Conservation (phyloP, 352 stramenopile species). For the Globisporangium echinulatum region DNA sequence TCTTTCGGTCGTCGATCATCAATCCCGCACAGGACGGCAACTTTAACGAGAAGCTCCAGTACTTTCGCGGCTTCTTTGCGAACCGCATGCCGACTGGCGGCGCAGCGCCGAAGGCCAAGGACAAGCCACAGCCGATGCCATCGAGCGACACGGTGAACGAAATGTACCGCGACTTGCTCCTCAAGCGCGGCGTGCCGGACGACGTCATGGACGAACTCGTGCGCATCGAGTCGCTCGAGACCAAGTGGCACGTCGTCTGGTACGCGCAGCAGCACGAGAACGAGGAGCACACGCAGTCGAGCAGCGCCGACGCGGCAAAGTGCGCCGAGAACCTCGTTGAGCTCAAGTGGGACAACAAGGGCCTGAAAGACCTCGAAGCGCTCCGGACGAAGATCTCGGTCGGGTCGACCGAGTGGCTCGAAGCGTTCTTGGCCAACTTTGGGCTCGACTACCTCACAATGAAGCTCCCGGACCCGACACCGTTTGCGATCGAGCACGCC, state of each 20-base stretch:
- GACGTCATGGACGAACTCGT: slow-evolving; percentile 83
- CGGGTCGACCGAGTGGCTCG: slow-evolving; percentile 69
- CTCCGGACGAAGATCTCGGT: slow-evolving; percentile 67
- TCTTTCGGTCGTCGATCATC: slow-evolving; percentile 67
- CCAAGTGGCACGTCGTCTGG: slow-evolving; percentile 85
- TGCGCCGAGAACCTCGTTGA: slow-evolving; percentile 74
- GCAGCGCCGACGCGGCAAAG: slow-evolving; percentile 47
- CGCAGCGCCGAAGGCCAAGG: slow-evolving; percentile 55
- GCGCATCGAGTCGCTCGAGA: slow-evolving; percentile 75
- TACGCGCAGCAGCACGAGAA: slow-evolving; percentile 80
- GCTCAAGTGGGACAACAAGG: slow-evolving; percentile 80
- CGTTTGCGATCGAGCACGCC: slow-evolving; percentile 69
- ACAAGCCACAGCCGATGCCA: slow-evolving; percentile 47
- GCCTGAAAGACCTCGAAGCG: slow-evolving; percentile 63
- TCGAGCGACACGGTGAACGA: slow-evolving; percentile 75
- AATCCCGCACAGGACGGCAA: slow-evolving; percentile 65
- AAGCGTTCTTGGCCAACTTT: slow-evolving; percentile 66
- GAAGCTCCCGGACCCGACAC: slow-evolving; percentile 79
- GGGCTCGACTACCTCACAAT: slow-evolving; percentile 82
- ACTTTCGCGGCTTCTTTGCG: slow-evolving; percentile 81
- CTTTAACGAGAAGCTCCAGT: slow-evolving; percentile 84
- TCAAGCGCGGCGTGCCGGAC: slow-evolving; percentile 74
- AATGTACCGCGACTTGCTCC: slow-evolving; percentile 77
- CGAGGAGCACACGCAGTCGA: slow-evolving; percentile 55
- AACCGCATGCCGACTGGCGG: slow-evolving; percentile 73